These are phyloP conservation scores for Penicillium brasilianum DNA, from an alignment of 2,329 filamentous ascomycete genomes.

Conservation along the genomic window DNA sequence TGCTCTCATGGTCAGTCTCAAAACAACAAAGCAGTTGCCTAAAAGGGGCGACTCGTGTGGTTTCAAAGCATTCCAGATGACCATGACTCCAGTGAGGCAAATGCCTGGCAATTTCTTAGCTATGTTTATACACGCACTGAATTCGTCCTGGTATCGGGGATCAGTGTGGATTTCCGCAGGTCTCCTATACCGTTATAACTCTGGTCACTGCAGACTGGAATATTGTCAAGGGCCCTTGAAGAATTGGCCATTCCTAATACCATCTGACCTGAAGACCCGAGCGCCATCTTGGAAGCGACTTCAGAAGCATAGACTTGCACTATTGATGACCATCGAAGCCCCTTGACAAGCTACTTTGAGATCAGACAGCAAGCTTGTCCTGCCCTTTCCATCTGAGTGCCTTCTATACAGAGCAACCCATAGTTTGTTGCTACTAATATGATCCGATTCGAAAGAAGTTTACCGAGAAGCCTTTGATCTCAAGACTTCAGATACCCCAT, in stretches of 20 bases:
- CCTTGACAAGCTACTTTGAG: slow-evolving; percentile 9
- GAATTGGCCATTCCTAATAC: neutral
- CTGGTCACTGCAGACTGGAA: neutral
- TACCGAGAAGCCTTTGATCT: neutral
- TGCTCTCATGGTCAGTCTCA: neutral
- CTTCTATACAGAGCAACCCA: neutral
- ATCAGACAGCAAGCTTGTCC: slow-evolving; percentile 10
- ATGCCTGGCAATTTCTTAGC: slow-evolving; percentile 1
- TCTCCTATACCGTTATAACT: neutral
- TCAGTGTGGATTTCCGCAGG: neutral
- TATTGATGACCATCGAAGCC: slow-evolving; percentile 5
- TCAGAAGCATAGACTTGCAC: neutral
- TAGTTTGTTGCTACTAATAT: neutral
- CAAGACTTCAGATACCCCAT: neutral
- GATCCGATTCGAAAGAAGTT: neutral
- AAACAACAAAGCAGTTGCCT: slow-evolving; percentile 11
- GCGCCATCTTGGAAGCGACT: neutral
- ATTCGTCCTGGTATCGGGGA: neutral
- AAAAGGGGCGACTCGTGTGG: slow-evolving; percentile 17
- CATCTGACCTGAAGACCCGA: neutral
- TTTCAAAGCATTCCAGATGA: slow-evolving; percentile 19
- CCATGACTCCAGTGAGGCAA: neutral
- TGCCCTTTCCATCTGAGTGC: neutral
- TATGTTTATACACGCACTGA: slow-evolving; percentile 2
- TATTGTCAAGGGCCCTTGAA: neutral